Base-by-base conservation (phyloP, 192 early-diverging fungal species). In the Entomortierella lignicola region DNA sequence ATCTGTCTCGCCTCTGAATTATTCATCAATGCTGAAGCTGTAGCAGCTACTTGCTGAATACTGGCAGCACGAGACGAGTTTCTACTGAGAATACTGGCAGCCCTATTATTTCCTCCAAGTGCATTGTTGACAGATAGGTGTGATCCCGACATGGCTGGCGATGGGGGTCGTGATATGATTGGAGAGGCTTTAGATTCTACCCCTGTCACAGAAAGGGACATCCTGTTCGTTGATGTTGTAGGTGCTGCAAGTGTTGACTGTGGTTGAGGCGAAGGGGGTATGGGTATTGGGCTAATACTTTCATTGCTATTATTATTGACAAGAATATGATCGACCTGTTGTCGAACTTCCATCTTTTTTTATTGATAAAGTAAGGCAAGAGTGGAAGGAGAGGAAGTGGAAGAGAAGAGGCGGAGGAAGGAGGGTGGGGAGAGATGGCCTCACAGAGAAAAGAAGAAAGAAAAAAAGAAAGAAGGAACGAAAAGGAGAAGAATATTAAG, bases 61-160 rank as follows among this genome's bases (percentile, higher is more conserved):
- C 67, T 70, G 3, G 34, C 47, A 0, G 66, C 41, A 1, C 75
- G 60, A 6, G 75, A 69, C 1, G 75, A 70, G 56, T 29, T 42
- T 27, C 57, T 67, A 47, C 66, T 69, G 30, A 30, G 47, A 12
- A 69, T 48, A 32, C 75, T 69, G 27, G 67, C 52, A 27, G 70
- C 42, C 47, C 55, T 55, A 39, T n/a, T 47, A 3, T 48, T 18
- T 29, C 27, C 32, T n/a, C n/a, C n/a, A n/a, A n/a, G n/a, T n/a
- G n/a, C n/a, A 13, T 58, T 53, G 32, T 34, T 44, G 55, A 60
- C 42, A 42, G 63, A 60, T 25, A 74, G 58, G 48, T 55, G 72
- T 15, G 62, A 65, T 48, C 15, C 48, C 13, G 61, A 65, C 44
- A 60, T 4, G 37, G 63, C 50, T 2, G 64, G 58, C 8, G 51